Conservation (phyloP, 83 land plant genomes). For the Diphasiastrum complanatum region DNA sequence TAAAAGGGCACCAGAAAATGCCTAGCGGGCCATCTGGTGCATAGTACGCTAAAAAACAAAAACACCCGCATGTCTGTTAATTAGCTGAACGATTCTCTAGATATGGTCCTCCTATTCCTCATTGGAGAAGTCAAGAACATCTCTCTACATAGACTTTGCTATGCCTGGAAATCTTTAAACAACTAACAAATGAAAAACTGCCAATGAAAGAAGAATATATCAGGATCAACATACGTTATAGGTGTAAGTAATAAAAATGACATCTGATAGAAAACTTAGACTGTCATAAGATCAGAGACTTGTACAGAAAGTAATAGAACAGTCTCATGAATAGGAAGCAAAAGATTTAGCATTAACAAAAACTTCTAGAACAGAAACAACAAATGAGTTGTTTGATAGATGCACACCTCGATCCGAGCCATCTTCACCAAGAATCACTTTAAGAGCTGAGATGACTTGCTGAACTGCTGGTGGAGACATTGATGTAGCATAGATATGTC, state of each 20-base stretch:
- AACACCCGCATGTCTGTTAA: constrained; percentile 4
- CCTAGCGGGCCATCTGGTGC: too few relatives aligned
- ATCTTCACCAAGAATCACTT: constrained; percentile 88
- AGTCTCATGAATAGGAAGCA: too few relatives aligned
- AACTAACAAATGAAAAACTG: too few relatives aligned
- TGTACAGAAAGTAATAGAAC: too few relatives aligned
- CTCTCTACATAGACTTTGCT: too few relatives aligned
- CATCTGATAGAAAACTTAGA: too few relatives aligned
- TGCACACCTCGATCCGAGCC: constrained; percentile 70
- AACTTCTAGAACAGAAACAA: neutral
- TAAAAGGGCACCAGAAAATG: too few relatives aligned
- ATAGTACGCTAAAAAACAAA: neutral
- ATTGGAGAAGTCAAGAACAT: neutral
- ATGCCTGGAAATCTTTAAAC: too few relatives aligned
- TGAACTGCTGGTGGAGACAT: constrained; percentile 88
- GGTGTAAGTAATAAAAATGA: too few relatives aligned
- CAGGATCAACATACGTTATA: too few relatives aligned
- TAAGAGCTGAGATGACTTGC: constrained; percentile 83
- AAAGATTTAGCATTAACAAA: neutral
- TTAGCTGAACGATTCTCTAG: neutral
- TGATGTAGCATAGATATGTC: constrained; percentile 90
- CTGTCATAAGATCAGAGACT: too few relatives aligned
- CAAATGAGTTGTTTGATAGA: neutral
- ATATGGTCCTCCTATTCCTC: neutral
- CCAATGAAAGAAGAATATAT: too few relatives aligned